phyloP scores from a whole-genome alignment of 2,329 filamentous ascomycete genomes.

The Penicillium freii region DNA sequence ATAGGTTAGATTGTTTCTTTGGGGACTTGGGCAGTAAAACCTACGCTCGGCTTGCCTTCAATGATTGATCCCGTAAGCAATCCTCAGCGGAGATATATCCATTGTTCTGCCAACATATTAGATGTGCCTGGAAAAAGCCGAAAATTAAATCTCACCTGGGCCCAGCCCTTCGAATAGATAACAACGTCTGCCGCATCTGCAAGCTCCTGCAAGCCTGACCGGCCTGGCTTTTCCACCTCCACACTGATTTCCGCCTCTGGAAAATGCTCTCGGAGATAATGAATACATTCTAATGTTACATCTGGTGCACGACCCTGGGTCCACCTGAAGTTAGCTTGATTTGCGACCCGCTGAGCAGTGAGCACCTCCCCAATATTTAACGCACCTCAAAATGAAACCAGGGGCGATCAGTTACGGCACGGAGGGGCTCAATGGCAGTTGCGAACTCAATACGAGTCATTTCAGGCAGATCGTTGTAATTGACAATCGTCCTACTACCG shows the following conservation, averaged over 20 bases:
- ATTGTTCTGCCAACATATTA: constrained; percentile 21
- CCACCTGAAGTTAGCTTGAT: neutral
- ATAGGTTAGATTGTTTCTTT: neutral
- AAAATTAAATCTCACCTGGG: constrained; percentile 51
- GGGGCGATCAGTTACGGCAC: constrained; percentile 19
- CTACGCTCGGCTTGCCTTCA: constrained; percentile 48
- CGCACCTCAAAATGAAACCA: constrained; percentile 72
- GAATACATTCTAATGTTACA: constrained; percentile 60
- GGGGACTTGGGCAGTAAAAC: constrained; percentile 14
- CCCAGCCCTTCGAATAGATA: constrained; percentile 72
- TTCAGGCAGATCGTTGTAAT: constrained; percentile 65
- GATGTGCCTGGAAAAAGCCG: neutral
- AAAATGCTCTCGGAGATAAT: constrained; percentile 50
- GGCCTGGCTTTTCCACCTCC: constrained; percentile 68
- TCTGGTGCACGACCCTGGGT: constrained; percentile 62
- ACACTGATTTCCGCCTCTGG: constrained; percentile 60
- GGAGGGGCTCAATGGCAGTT: constrained; percentile 43
- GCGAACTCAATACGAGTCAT: constrained; percentile 65
- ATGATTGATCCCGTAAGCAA: constrained; percentile 51
- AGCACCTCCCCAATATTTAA: neutral
- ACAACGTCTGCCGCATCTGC: constrained; percentile 65
- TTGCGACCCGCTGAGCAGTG: neutral
- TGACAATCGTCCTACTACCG: constrained; percentile 68
- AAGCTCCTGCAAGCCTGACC: constrained; percentile 58
- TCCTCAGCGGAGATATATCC: constrained; percentile 50